These are phyloP conservation scores for Cryptosporidium felis DNA, from an alignment of 169 alveolate genomes.

Conservation along the genomic window DNA sequence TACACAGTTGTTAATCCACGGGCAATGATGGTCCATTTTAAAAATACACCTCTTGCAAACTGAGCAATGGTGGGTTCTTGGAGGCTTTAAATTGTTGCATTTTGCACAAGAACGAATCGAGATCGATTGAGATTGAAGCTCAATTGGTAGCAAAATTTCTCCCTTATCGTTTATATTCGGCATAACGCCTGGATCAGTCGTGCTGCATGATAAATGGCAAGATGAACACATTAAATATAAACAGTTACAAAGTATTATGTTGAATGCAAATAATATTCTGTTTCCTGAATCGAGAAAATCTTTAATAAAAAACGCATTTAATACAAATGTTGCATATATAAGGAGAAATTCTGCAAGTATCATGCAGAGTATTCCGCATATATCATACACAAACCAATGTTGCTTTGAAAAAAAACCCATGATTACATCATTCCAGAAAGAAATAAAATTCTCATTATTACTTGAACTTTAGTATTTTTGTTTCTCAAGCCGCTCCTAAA, in stretches of 20 bases:
- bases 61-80: conserved; percentile 89
- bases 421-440: conserved; percentile 40
- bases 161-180: conserved; percentile 40
- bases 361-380: conserved; percentile 63
- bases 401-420: conserved; percentile 18
- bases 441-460: no score
- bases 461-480: no score
- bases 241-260: conserved; percentile 19
- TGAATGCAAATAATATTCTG: not conserved
- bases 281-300: conserved; percentile 19
- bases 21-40: conserved; percentile 94
- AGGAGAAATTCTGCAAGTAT: conserved; percentile 26
- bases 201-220: conserved; percentile 27
- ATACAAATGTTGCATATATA: conserved; percentile 39
- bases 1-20: conserved; percentile 96
- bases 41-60: conserved; percentile 85
- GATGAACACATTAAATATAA: conserved; percentile 2
- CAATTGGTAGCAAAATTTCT: conserved; percentile 51
- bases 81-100: conserved; percentile 83
- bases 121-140: conserved; percentile 35
- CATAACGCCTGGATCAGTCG: conserved; percentile 67
- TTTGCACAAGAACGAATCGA: conserved; percentile 69
- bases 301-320: conserved; percentile 18
- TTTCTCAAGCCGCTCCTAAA: no score
- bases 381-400: conserved; percentile 47